phyloP scores from a whole-genome alignment of 2,329 filamentous ascomycete species.

The Clathrospora elynae region DNA sequence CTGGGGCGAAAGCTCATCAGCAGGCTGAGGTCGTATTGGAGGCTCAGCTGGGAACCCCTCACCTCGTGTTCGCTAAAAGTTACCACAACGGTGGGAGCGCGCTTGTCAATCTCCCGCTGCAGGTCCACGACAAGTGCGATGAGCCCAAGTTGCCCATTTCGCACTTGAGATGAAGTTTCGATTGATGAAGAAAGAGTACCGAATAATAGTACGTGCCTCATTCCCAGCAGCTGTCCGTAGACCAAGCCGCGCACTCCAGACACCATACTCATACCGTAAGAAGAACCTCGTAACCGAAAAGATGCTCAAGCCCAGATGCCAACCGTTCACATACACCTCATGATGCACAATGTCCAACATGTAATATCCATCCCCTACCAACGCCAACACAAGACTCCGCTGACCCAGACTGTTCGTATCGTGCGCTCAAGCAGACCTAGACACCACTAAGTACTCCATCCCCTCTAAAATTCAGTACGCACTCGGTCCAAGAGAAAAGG shows the following conservation, averaged over 20 bases:
- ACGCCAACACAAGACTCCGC: not conserved
- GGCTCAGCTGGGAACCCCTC: constrained; percentile 12
- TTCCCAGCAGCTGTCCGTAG: constrained; percentile 17
- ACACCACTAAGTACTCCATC: constrained; percentile 40
- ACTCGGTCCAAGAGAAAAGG: constrained; percentile 22
- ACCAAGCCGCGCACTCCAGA: constrained; percentile 15
- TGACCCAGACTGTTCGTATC: not conserved
- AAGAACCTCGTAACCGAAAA: not conserved
- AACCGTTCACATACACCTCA: too few relatives aligned
- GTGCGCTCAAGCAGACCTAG: constrained; percentile 18
- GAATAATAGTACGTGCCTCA: not conserved
- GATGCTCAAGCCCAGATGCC: too few relatives aligned
- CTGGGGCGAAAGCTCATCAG: too few relatives aligned
- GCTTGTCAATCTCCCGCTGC: constrained; percentile 14
- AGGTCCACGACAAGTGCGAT: too few relatives aligned
- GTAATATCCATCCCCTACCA: not conserved
- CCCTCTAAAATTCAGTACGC: constrained; percentile 42
- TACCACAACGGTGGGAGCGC: constrained; percentile 10
- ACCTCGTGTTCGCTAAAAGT: constrained; percentile 24
- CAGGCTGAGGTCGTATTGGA: constrained; percentile 2
- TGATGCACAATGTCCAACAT: too few relatives aligned
- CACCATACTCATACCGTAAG: constrained; percentile 3
- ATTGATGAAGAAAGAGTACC: not conserved
- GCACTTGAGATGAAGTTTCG: not conserved
- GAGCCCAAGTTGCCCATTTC: too few relatives aligned